These are phyloP conservation scores for Fusarium mundagurra DNA, from an alignment of 2,329 filamentous ascomycete genomes.

Conservation along the genomic window DNA sequence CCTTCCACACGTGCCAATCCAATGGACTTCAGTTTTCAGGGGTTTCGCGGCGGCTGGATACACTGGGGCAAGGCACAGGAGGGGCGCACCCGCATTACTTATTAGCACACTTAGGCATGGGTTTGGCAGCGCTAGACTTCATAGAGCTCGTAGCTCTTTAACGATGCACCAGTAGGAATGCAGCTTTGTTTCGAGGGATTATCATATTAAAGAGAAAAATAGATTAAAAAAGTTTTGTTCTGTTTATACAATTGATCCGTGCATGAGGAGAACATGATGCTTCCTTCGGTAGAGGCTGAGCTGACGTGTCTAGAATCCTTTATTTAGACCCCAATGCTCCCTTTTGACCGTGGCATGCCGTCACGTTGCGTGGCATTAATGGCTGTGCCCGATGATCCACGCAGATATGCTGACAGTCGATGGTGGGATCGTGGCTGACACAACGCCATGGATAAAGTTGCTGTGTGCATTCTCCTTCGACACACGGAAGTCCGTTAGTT, in stretches of 20 bases:
- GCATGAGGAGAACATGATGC: neutral
- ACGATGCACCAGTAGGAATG: constrained; percentile 20
- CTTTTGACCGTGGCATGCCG: neutral
- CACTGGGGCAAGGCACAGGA: constrained; percentile 19
- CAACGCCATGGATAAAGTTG: constrained; percentile 11
- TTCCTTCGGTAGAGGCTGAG: neutral
- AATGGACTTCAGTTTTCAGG: constrained; percentile 4
- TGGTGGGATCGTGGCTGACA: constrained; percentile 21
- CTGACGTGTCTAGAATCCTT: neutral
- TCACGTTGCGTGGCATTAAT: neutral
- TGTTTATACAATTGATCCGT: neutral
- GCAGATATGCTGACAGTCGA: constrained; percentile 29
- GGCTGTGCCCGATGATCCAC: constrained; percentile 28
- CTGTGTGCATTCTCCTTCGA: constrained; percentile 9
- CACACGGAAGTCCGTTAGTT: neutral
- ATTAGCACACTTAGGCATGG: constrained; percentile 11
- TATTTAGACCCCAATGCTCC: constrained; percentile 8
- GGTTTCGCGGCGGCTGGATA: constrained; percentile 20
- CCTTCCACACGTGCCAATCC: constrained; percentile 1
- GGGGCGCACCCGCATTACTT: constrained; percentile 29
- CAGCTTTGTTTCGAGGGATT: constrained; percentile 12
- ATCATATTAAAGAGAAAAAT: neutral
- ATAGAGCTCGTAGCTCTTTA: neutral
- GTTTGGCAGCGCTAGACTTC: constrained; percentile 18
- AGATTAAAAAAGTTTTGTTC: neutral